Base-by-base conservation (phyloP, 805 yeast genomes). In the Candida nitratophila region DNA sequence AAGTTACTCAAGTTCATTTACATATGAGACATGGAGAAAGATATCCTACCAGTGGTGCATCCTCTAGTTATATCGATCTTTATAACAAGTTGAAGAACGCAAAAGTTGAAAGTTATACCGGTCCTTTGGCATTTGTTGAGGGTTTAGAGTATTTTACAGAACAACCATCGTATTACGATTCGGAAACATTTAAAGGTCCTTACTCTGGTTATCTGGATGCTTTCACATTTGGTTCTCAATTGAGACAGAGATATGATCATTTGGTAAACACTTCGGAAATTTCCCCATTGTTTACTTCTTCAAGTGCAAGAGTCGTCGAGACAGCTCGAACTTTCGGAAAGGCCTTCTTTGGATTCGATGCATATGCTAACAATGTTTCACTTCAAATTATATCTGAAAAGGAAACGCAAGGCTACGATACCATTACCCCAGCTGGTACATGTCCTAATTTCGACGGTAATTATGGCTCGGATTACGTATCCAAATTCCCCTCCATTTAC, bases 1-100 rank as follows among this genome's bases (percentile, higher is more conserved):
- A 61, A 6, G 66, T 81, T 44, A 77, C 76, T 51, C 91, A 84
- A 60, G 86, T 83, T 10, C 88, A 83, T 51, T 63, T 84, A 20
- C 63, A 83, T 42, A 79, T 81, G 51, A 74, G 96, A 55, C 95
- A 87, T 56, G 95, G 91, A 19, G 93, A 86, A 60, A 68, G 95
- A 50, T 84, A 70, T 55, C 88, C 87, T 3, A 73, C 84, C 3
- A 59, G 52, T 3, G 63, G 67, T n/a, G 64, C 70, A 3, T 60
- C 53, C 1, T 22, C 41, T 10, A 64, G 57, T 21, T 50, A 60
- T 16, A 46, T 51, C 12, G 44, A 45, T 1, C 44, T 62, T 4
- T 56, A 57, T 22, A 51, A 57, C 5, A 67, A 66, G 45, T 63
- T 79, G 52, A 57, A 56, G 36, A 50, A 51, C 19, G 60, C 73